phyloP scores from a whole-genome alignment of 805 yeast species.

The Ogataea dorogensis region DNA sequence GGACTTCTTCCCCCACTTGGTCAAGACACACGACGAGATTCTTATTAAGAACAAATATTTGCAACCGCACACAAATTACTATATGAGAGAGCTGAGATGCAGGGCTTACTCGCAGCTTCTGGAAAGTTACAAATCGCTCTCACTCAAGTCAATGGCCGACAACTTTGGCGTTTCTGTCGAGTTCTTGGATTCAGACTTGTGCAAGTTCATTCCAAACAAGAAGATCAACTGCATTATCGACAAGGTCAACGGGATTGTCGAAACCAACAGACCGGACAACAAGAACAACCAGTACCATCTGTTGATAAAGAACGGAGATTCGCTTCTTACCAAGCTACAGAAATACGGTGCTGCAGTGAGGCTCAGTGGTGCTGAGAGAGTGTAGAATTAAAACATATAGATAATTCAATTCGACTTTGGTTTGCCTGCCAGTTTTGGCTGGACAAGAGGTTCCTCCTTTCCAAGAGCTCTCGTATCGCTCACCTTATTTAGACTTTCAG shows the following conservation, averaged over 20 bases:
- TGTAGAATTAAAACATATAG: slow-evolving; percentile 21
- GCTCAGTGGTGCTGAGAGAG: slow-evolving; percentile 85
- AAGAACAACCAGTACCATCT: slow-evolving; percentile 91
- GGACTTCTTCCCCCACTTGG: slow-evolving; percentile 69
- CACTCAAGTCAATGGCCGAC: slow-evolving; percentile 89
- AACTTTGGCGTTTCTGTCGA: slow-evolving; percentile 88
- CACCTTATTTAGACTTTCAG: slow-evolving; percentile 13
- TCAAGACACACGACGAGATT: slow-evolving; percentile 73
- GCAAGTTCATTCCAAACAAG: slow-evolving; percentile 89
- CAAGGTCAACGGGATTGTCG: slow-evolving; percentile 90
- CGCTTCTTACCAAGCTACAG: slow-evolving; percentile 87
- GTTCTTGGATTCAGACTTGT: slow-evolving; percentile 81
- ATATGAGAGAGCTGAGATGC: slow-evolving; percentile 89
- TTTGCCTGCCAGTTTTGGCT: neutral
- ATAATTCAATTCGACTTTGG: no score
- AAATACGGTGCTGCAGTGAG: slow-evolving; percentile 97
- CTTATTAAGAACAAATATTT: slow-evolving; percentile 66
- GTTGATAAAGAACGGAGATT: slow-evolving; percentile 89
- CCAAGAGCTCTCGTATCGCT: slow-evolving; percentile 15
- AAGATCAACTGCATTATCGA: slow-evolving; percentile 95
- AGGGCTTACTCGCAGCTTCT: slow-evolving; percentile 91
- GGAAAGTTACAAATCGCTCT: slow-evolving; percentile 90
- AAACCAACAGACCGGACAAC: slow-evolving; percentile 94
- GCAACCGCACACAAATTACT: slow-evolving; percentile 75
- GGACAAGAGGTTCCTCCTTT: slow-evolving; percentile 10